Conservation (phyloP, 345 rosid genomes). For the Eutrema japonicum region DNA sequence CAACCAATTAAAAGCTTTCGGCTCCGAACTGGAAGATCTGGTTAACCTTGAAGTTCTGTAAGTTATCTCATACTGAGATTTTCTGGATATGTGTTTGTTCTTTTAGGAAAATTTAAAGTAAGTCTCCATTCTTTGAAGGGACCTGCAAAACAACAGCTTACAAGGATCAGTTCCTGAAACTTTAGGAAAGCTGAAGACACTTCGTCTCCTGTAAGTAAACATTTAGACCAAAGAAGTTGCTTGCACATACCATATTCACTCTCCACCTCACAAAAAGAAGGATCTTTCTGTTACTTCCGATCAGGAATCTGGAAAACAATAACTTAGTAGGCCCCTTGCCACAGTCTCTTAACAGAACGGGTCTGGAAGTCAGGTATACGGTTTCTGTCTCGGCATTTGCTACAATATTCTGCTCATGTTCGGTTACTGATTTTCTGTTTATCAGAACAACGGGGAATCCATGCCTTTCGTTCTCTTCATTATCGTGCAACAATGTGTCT, state of each 20-base stretch:
- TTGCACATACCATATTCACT: constrained; percentile 23
- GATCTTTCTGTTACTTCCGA: constrained; percentile 4
- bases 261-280: constrained; percentile 8
- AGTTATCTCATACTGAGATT: constrained; percentile 43
- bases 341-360: constrained; percentile 64
- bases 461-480: constrained; percentile 73
- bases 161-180: constrained; percentile 74
- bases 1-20: constrained; percentile 73
- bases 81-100: not conserved
- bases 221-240: constrained; percentile 15
- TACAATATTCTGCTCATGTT: constrained; percentile 3
- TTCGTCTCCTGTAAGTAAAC: constrained; percentile 71
- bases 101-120: not conserved
- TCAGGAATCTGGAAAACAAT: constrained; percentile 88
- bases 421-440: constrained; percentile 30
- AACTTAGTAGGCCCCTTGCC: constrained; percentile 77
- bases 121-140: constrained; percentile 51
- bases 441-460: constrained; percentile 77
- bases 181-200: constrained; percentile 69
- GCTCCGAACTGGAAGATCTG: constrained; percentile 63
- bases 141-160: constrained; percentile 82
- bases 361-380: constrained; percentile 72
- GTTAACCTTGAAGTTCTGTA: constrained; percentile 79
- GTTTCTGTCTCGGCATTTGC: not conserved
- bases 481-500: constrained; percentile 65